Percentiles rank a stretch among this genome's conserved stretches.
phyloP scores from a whole-genome alignment of 352 stramenopile species.

The Phytophthora ramorum region DNA sequence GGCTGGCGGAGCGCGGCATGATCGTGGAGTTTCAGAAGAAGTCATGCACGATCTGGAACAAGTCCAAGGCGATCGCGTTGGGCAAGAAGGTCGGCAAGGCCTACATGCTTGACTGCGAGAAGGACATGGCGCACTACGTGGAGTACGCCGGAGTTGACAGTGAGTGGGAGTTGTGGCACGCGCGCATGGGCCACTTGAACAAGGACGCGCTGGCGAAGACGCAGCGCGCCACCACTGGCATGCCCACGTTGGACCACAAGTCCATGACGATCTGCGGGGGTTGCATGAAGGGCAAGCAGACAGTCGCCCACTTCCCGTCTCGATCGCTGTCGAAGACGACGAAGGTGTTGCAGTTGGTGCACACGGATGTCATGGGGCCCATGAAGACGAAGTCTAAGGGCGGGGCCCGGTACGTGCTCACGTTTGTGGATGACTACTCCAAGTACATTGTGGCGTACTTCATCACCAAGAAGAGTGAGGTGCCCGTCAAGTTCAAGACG shows the following conservation, averaged over 20 bases:
- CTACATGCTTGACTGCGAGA: conserved; percentile 23
- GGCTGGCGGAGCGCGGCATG: conserved; percentile 15
- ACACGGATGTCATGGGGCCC: conserved; percentile 33
- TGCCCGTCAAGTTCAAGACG: conserved; percentile 10
- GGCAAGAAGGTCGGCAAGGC: conserved; percentile 15
- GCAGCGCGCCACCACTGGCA: conserved; percentile 14
- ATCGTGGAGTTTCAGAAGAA: conserved; percentile 21
- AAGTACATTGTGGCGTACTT: conserved; percentile 26
- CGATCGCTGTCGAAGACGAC: conserved; percentile 18
- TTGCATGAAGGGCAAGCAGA: conserved; percentile 32
- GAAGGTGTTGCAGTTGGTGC: conserved; percentile 24
- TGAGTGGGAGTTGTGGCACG: conserved; percentile 35
- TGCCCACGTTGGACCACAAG: not conserved
- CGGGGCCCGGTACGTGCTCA: conserved; percentile 19
- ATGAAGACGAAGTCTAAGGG: conserved; percentile 16
- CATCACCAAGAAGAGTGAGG: conserved; percentile 33
- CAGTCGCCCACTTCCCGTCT: conserved; percentile 11
- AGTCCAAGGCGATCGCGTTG: not conserved
- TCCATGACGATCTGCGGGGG: conserved; percentile 18
- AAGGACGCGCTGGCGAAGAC: conserved; percentile 5
- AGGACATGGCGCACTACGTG: conserved; percentile 17
- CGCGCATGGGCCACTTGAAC: conserved; percentile 13
- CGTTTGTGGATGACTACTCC: conserved; percentile 28
- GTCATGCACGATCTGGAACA: conserved; percentile 13
- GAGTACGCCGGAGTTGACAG: conserved; percentile 18